These are phyloP conservation scores for Lachnellula cervina DNA, from an alignment of 2,329 filamentous ascomycete species.

Conservation along the genomic window DNA sequence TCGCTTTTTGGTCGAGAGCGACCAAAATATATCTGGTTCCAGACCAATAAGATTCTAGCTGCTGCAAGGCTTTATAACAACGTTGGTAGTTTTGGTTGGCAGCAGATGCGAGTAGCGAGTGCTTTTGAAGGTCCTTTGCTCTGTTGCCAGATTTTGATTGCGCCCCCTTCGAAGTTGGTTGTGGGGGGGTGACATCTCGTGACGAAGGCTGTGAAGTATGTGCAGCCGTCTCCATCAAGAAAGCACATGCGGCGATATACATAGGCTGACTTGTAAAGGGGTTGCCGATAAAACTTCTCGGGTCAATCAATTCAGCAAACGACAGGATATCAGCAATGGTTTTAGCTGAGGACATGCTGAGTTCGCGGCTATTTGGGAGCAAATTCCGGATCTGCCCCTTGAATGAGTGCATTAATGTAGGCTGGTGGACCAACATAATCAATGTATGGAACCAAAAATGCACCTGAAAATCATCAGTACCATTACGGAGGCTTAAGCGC, in stretches of 20 bases:
- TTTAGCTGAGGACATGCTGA: constrained; percentile 56
- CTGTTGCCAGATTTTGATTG: constrained; percentile 23
- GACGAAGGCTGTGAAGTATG: constrained; percentile 63
- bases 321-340: constrained; percentile 85
- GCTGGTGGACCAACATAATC: constrained; percentile 80
- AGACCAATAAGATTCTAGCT: constrained; percentile 80
- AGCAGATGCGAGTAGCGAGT: constrained; percentile 72
- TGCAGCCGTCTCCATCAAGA: constrained; percentile 74
- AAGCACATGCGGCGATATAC: constrained; percentile 86
- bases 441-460: constrained; percentile 82
- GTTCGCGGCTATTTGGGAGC: constrained; percentile 72
- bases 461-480: constrained; percentile 75
- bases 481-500: constrained; percentile 67
- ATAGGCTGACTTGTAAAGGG: constrained; percentile 88
- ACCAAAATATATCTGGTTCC: constrained; percentile 84
- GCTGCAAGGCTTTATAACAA: constrained; percentile 78
- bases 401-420: constrained; percentile 75
- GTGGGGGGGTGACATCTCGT: constrained; percentile 39
- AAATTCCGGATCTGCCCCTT: constrained; percentile 65
- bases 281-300: constrained; percentile 80
- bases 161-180: not conserved
- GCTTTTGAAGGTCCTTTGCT: constrained; percentile 43
- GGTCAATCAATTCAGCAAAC: constrained; percentile 80
- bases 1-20: constrained; percentile 79
- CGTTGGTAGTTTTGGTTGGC: constrained; percentile 84